Conservation (phyloP, 2,329 filamentous ascomycete species). For the Macrophomina phaseolina region DNA sequence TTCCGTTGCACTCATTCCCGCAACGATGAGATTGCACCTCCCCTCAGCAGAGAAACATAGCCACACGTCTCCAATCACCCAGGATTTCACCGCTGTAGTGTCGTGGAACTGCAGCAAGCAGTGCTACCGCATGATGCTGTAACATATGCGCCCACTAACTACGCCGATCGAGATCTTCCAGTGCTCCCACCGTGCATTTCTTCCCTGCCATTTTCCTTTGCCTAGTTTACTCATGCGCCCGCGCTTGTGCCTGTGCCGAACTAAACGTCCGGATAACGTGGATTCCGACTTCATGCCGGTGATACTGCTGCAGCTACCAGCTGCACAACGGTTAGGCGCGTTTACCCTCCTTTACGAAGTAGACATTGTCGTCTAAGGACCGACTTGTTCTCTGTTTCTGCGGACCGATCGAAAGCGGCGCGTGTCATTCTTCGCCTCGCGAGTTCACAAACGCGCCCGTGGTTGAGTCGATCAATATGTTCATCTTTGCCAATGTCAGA, state of each 20-base stretch:
- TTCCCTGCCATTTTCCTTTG: neutral
- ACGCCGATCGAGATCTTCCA: slow-evolving; percentile 5
- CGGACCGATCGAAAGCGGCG: too few species aligned
- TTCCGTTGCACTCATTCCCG: too few species aligned
- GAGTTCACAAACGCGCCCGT: too few species aligned
- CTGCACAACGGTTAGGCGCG: too few species aligned
- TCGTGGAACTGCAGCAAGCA: neutral
- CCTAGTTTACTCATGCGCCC: neutral
- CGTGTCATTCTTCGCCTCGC: too few species aligned
- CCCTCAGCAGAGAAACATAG: neutral
- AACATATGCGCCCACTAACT: neutral
- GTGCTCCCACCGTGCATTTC: neutral
- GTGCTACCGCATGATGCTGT: neutral
- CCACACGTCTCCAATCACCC: neutral
- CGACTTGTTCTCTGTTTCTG: too few species aligned
- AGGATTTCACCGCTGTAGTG: neutral
- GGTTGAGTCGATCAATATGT: too few species aligned
- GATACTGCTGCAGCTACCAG: neutral
- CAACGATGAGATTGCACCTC: too few species aligned
- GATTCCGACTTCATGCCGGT: neutral
- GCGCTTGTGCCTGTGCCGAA: neutral
- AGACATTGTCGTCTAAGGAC: too few species aligned
- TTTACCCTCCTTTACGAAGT: too few species aligned
- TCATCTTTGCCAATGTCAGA: too few species aligned
- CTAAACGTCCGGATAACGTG: neutral